phyloP scores from a whole-genome alignment of 2,329 filamentous ascomycete species.

The Phaeosphaeriaceae sp. region DNA sequence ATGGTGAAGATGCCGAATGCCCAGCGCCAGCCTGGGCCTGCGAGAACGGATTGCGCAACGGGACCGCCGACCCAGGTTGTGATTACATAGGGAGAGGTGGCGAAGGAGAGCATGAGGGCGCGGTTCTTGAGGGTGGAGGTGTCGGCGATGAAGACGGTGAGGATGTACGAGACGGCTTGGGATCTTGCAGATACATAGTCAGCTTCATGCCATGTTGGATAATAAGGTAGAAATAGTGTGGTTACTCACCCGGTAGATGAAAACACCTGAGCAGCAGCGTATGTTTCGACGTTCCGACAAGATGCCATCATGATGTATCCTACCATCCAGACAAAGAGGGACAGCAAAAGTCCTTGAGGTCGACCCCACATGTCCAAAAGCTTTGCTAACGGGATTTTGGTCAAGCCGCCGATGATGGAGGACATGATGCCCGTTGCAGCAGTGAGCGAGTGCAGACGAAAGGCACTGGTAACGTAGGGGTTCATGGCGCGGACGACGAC shows the following conservation, averaged over 20 bases:
- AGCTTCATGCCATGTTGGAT: too few species aligned
- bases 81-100: slow-evolving; percentile 41
- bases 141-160: slow-evolving; percentile 74
- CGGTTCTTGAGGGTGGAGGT: slow-evolving; percentile 69
- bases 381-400: slow-evolving; percentile 48
- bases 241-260: slow-evolving; percentile 68
- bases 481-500: slow-evolving; percentile 49
- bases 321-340: slow-evolving; percentile 42
- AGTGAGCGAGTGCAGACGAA: slow-evolving; percentile 40
- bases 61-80: slow-evolving; percentile 55
- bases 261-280: slow-evolving; percentile 72
- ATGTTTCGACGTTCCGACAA: slow-evolving; percentile 68
- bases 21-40: slow-evolving; percentile 68
- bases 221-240: slow-evolving; percentile 67
- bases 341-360: slow-evolving; percentile 47
- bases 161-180: slow-evolving; percentile 53
- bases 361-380: slow-evolving; percentile 52
- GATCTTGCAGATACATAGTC: slow-evolving; percentile 2
- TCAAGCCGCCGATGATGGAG: slow-evolving; percentile 41
- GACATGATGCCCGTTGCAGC: slow-evolving; percentile 44
- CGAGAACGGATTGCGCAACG: slow-evolving; percentile 60
- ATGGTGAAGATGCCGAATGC: slow-evolving; percentile 73
- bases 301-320: slow-evolving; percentile 72
- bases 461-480: slow-evolving; percentile 48
- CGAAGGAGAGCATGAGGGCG: slow-evolving; percentile 67